Evolutionary conservation across 352 stramenopile genomes (phyloP).

Genomic region (Aphanomyces euteiches): DNA sequence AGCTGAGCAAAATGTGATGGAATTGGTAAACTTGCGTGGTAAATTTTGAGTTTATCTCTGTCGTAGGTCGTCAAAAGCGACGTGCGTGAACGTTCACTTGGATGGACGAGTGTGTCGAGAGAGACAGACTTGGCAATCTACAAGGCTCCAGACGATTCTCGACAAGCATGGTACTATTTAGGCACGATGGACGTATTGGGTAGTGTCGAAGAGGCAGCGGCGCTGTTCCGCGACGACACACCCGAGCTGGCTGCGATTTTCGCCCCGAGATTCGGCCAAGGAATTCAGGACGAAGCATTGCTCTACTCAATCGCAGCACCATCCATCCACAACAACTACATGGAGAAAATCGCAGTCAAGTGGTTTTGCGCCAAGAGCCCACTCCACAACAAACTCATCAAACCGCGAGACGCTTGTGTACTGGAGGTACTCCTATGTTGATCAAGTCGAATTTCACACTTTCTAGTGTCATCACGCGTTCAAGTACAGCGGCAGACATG

Average conservation of each 20-base stretch:
- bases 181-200: neutral
- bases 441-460: neutral
- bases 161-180: too few relatives aligned
- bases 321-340: too few relatives aligned
- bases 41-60: too few relatives aligned
- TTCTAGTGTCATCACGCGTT: neutral
- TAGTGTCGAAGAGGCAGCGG: neutral
- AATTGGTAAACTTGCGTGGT: too few relatives aligned
- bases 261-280: neutral
- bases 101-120: too few relatives aligned
- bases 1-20: too few relatives aligned
- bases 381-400: neutral
- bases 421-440: neutral
- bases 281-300: neutral
- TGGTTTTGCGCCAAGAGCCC: constrained; percentile 18
- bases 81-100: too few relatives aligned
- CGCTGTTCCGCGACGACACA: neutral
- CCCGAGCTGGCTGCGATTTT: neutral
- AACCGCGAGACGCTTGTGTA: neutral
- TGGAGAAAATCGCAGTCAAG: constrained; percentile 1
- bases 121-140: too few relatives aligned
- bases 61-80: too few relatives aligned
- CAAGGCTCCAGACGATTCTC: too few relatives aligned
- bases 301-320: neutral
- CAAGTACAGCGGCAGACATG: neutral